Percentiles rank a stretch among this genome's conserved stretches.
Conservation (phyloP, 495 filamentous ascomycete genomes). For the Rostrohypoxylon terebratum region DNA sequence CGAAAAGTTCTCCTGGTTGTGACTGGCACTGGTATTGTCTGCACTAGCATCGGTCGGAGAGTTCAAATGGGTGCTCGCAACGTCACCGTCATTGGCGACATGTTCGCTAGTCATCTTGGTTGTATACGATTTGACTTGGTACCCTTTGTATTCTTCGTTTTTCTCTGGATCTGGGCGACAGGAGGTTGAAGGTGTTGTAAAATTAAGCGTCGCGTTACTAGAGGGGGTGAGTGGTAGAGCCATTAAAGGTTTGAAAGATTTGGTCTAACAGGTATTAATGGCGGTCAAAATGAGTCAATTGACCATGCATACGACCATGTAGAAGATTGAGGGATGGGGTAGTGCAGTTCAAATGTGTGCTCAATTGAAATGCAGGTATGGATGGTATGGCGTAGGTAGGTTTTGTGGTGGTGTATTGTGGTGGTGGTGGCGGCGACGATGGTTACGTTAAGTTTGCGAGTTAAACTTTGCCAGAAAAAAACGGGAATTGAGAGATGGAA, state of each 20-base stretch:
- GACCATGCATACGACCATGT: neutral
- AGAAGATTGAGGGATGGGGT: neutral
- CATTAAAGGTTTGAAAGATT: constrained; percentile 40
- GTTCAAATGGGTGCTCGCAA: constrained; percentile 47
- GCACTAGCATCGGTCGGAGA: constrained; percentile 47
- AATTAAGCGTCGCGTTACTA: constrained; percentile 53
- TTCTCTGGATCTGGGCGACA: constrained; percentile 35
- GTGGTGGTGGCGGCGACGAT: too few relatives aligned
- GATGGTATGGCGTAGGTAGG: neutral
- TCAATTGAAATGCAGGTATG: neutral
- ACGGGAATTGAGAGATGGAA: neutral
- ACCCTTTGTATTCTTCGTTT: constrained; percentile 48
- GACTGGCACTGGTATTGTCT: constrained; percentile 46
- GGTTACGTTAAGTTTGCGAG: neutral
- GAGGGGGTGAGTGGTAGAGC: constrained; percentile 55
- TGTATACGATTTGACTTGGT: constrained; percentile 44
- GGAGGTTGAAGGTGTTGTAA: constrained; percentile 48
- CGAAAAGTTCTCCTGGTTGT: constrained; percentile 49
- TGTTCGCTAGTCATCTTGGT: constrained; percentile 32
- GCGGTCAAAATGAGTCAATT: constrained; percentile 1
- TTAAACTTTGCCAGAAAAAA: neutral
- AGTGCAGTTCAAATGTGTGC: neutral
- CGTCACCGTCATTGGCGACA: constrained; percentile 28
- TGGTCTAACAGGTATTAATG: neutral
- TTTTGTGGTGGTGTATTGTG: too few relatives aligned